A percentile compares a stretch with the other conserved stretches of the same genome.
phyloP scores from a whole-genome alignment of 371 early-diverging fungal species.

The Mortierella sp. region DNA sequence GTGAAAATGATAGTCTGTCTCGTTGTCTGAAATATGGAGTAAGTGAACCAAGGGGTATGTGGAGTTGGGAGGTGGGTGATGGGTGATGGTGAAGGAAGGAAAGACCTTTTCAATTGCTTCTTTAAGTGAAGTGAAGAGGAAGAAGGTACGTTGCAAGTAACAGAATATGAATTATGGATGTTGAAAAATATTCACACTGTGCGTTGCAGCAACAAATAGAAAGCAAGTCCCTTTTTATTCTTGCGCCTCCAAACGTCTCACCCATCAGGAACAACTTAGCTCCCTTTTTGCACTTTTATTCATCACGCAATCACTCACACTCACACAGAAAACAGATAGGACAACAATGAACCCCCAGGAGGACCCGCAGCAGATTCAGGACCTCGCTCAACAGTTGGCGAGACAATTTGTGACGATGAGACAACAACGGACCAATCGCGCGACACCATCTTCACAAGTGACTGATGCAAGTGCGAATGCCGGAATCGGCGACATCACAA shows the following conservation, averaged over 20 bases:
- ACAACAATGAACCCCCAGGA: neutral
- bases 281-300: neutral
- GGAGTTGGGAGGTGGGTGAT: neutral
- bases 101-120: neutral
- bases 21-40: neutral
- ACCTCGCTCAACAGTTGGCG: slow-evolving; percentile 29
- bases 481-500: neutral
- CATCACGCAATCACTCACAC: neutral
- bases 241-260: neutral
- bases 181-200: neutral
- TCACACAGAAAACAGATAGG: neutral
- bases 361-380: slow-evolving; percentile 22
- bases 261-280: neutral
- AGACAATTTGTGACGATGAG: slow-evolving; percentile 20
- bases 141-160: neutral
- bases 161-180: neutral
- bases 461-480: neutral
- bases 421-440: neutral
- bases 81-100: neutral
- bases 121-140: neutral
- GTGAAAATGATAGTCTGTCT: no score
- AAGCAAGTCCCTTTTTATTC: neutral
- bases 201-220: neutral
- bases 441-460: neutral
- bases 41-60: neutral